Evolutionary conservation across 441 rosid genomes (phyloP).

Genomic region (Adansonia madagascariensis): DNA sequence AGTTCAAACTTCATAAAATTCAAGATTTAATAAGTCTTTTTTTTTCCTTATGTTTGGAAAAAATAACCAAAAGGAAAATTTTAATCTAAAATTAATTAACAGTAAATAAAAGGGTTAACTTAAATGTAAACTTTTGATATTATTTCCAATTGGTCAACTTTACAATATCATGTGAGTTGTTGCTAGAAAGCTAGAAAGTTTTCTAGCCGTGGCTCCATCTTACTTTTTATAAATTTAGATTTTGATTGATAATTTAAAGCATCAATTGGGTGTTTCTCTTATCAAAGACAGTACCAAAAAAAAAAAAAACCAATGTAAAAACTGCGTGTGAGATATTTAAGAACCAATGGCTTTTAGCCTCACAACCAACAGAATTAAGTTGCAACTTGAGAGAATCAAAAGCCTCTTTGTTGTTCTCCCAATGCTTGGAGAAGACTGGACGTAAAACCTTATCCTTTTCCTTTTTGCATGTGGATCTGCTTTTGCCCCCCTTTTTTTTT

Average conservation of each 20-base stretch:
- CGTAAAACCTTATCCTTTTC: constrained; percentile 11
- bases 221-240: not conserved
- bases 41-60: too few relatives aligned
- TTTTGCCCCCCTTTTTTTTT: constrained; percentile 17
- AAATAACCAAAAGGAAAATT: too few relatives aligned
- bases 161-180: constrained; percentile 16
- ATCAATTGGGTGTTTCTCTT: not conserved
- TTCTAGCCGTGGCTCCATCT: not conserved
- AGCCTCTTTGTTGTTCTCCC: not conserved
- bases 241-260: not conserved
- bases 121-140: too few relatives aligned
- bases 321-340: constrained; percentile 21
- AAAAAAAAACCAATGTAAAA: not conserved
- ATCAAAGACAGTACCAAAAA: not conserved
- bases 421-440: not conserved
- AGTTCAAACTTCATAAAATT: too few relatives aligned
- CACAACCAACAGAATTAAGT: not conserved
- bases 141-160: too few relatives aligned
- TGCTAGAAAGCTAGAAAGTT: not conserved
- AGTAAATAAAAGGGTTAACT: not conserved
- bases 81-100: too few relatives aligned
- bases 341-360: not conserved
- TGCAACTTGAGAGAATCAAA: not conserved
- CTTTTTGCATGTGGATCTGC: constrained; percentile 38
- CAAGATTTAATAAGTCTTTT: too few relatives aligned